Evolutionary conservation across 768 basidiomycete genomes (phyloP).

Genomic region (Leucosporidium scottii): DNA sequence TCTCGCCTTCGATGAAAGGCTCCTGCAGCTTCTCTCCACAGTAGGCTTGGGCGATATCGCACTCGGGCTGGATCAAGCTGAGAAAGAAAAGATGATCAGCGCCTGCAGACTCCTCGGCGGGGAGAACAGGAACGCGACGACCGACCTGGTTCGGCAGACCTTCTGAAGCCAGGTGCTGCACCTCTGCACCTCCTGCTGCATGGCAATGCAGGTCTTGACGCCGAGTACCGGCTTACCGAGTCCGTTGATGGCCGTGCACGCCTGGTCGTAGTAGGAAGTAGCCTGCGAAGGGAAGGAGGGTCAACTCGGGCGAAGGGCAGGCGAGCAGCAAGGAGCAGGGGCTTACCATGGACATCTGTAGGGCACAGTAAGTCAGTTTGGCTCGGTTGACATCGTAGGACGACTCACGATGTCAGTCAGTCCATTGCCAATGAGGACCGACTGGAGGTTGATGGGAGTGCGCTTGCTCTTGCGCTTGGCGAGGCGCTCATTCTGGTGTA

Average conservation of each 20-base stretch:
- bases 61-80: slow-evolving; percentile 7
- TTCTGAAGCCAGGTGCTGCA: slow-evolving; percentile 21
- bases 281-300: not conserved
- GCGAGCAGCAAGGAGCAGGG: no score
- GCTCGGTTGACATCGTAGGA: not conserved
- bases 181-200: slow-evolving; percentile 18
- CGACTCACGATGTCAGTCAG: slow-evolving; percentile 24
- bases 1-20: slow-evolving; percentile 13
- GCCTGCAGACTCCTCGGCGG: not conserved
- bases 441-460: slow-evolving; percentile 45
- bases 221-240: slow-evolving; percentile 16
- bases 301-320: no score
- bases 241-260: slow-evolving; percentile 15
- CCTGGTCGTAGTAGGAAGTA: slow-evolving; percentile 23
- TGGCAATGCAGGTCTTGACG: slow-evolving; percentile 14
- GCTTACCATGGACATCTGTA: not conserved
- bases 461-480: slow-evolving; percentile 38
- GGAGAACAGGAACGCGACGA: no score
- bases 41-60: slow-evolving; percentile 8
- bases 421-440: slow-evolving; percentile 80
- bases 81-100: not conserved
- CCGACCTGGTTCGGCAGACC: slow-evolving; percentile 10
- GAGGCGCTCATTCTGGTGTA: slow-evolving; percentile 55
- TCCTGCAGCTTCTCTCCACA: slow-evolving; percentile 6
- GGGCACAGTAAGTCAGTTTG: not conserved